Percentiles rank a stretch among this genome's conserved stretches.
Evolutionary conservation across 331 rosid genomes (phyloP).

Genomic region (Telfairia occidentalis): DNA sequence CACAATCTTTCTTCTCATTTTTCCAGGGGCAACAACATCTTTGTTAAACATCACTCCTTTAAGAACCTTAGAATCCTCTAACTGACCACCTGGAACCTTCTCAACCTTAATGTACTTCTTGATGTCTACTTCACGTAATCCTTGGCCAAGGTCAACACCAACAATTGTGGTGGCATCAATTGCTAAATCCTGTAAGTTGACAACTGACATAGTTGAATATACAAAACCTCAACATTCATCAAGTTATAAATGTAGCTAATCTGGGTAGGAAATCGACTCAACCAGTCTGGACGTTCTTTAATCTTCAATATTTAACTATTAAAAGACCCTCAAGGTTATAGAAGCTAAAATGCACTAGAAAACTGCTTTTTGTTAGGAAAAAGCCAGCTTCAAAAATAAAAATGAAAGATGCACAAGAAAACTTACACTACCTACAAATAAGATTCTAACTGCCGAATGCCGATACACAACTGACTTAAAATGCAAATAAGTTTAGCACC

Average conservation of each 20-base stretch:
- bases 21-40: conserved; percentile 90
- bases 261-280: neutral
- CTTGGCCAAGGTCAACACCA: conserved; percentile 88
- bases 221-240: neutral
- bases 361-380: too few relatives aligned
- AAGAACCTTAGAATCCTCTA: conserved; percentile 78
- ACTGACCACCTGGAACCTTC: conserved; percentile 92
- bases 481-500: neutral
- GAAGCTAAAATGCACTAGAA: neutral
- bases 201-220: neutral
- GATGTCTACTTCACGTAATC: conserved; percentile 85
- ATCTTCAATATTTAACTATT: neutral
- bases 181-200: conserved; percentile 62
- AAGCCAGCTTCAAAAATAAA: too few relatives aligned
- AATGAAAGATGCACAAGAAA: neutral
- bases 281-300: neutral
- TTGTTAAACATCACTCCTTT: conserved; percentile 88
- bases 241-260: neutral
- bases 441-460: neutral
- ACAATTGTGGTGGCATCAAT: conserved; percentile 87
- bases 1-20: conserved; percentile 90
- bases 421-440: neutral
- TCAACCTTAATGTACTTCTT: conserved; percentile 93
- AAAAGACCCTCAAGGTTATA: neutral
- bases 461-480: neutral